Evolutionary conservation across 805 yeast species (phyloP), one percentile per base, ranked within the genome.

Genomic region (Metschnikowia bowlesiae): DNA sequence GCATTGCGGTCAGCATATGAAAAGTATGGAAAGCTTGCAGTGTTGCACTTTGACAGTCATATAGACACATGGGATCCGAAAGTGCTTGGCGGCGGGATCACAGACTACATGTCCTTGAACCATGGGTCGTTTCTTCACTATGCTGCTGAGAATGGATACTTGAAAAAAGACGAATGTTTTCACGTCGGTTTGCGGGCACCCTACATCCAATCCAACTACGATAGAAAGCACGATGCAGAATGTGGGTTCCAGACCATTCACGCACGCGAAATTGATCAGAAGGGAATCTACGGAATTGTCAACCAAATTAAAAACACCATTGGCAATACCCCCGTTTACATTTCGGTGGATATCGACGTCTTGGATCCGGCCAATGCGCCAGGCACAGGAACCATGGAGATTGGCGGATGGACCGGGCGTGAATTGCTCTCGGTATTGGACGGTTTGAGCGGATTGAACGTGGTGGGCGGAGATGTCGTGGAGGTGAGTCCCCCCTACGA

Each of bases 381-480:
- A 13, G 91, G 87, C 1, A 85, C 92, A 0, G 94, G 94, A 8
- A 86, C 94, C 4, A 79, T 84, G 57, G 94, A 86, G 61, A 80
- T 78, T 4, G 94, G 90, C 13, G 94, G 94, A 2, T 79, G 85
- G 74, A 75, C 82, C 11, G 55, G 61, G 0, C 71, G 92, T 43
- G 92, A 86, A 61, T 68, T 85, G 34, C 74, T 84, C 53, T 68
- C 75, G 6, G 65, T 85, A 26, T 56, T 86, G 40, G 84, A 87
- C 49, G 82, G 80, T 1, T 66, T 87, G 14, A 82, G 80, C 42
- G 82, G 81, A 1, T 65, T 85, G 50, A 75, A 82, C 51, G 53
- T 86, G 39, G 82, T 86, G 4, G 92, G 92, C 22, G 89, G 85
- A 11, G 94, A 86, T 59, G 75, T 86, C 31, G 92, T 87, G 3